These are phyloP conservation scores for Xylaria hypoxylon DNA, from an alignment of 2,329 filamentous ascomycete species.

Conservation along the genomic window DNA sequence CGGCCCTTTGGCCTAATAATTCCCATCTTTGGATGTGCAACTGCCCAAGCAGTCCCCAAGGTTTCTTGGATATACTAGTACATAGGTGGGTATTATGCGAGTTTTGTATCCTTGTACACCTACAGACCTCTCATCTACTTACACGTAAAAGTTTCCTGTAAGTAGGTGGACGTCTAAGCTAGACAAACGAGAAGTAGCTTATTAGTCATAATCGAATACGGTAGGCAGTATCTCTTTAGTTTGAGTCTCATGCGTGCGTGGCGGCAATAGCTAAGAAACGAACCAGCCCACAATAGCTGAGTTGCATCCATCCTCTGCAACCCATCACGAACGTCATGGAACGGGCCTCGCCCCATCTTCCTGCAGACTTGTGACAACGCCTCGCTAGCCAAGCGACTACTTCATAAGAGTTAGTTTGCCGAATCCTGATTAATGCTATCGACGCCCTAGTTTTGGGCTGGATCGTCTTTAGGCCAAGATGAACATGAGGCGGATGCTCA, in stretches of 20 bases:
- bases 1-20: conserved; percentile 6
- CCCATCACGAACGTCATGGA: conserved; percentile 22
- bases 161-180: background rate
- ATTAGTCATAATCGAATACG: background rate
- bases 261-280: conserved; percentile 6
- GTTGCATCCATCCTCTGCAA: conserved; percentile 23
- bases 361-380: conserved; percentile 28
- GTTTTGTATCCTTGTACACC: conserved; percentile 2
- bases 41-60: background rate
- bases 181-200: background rate
- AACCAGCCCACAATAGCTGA: conserved; percentile 17
- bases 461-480: conserved; percentile 5
- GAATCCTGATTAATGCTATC: conserved; percentile 16
- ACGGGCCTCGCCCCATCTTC: conserved; percentile 23
- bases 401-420: background rate
- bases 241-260: background rate
- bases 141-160: background rate
- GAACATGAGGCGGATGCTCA: background rate
- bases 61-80: background rate
- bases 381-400: conserved; percentile 32
- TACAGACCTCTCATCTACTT: background rate
- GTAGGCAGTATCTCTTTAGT: background rate
- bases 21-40: conserved; percentile 1
- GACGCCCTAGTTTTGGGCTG: background rate
- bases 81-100: conserved; percentile 3